Evolutionary conservation across 2,329 filamentous ascomycete genomes (phyloP).

Genomic region (Trichoderma sp.): DNA sequence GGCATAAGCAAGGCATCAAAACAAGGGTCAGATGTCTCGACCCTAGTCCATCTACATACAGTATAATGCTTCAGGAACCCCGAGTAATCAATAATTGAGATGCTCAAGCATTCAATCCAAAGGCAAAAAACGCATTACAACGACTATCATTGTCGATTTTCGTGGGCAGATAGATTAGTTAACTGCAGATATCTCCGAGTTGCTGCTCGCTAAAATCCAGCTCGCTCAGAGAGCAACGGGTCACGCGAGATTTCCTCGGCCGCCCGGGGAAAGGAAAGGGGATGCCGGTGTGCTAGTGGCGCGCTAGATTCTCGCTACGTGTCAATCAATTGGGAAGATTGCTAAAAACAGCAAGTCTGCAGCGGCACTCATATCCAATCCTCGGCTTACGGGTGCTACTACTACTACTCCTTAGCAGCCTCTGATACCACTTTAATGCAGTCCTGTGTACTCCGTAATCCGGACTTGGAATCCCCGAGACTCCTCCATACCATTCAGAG

Average conservation of each 20-base stretch:
- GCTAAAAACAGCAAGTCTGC: not conserved
- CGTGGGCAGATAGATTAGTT: not conserved
- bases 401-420: not conserved
- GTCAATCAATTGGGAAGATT: not conserved
- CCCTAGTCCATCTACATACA: not conserved
- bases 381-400: not conserved
- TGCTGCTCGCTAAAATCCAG: not conserved
- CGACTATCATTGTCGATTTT: not conserved
- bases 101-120: not conserved
- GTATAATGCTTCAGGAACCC: not conserved
- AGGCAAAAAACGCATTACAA: not conserved
- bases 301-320: not conserved
- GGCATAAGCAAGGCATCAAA: not conserved
- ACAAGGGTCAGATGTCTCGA: not conserved
- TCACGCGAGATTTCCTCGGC: not conserved
- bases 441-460: not conserved
- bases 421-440: not conserved
- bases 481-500: no score
- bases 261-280: not conserved
- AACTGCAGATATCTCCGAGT: not conserved
- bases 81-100: not conserved
- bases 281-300: not conserved
- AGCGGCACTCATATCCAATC: not conserved
- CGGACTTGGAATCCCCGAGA: not conserved
- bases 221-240: not conserved